A percentile compares a stretch with the other conserved stretches of the same genome.
phyloP scores from a whole-genome alignment of 257 asterid genomes.

The Schizonepeta tenuifolia region DNA sequence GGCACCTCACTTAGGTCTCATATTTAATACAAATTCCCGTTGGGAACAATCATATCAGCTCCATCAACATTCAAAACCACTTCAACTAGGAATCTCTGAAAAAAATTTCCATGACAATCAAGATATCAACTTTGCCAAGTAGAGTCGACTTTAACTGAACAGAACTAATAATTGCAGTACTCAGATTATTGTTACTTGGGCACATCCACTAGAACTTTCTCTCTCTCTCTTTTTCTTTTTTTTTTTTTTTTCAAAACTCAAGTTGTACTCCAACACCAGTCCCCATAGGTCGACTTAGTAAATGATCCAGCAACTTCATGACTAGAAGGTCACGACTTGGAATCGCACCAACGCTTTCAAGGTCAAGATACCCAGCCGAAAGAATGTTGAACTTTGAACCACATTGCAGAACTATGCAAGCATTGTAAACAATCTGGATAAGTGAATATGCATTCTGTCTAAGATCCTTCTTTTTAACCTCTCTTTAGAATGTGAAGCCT shows the following conservation, averaged over 20 bases:
- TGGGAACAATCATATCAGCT: conserved; percentile 27
- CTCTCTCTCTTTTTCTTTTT: background rate
- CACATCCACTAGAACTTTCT: conserved; percentile 20
- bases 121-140: conserved; percentile 11
- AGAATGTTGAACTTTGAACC: background rate
- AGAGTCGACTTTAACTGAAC: conserved; percentile 17
- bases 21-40: conserved; percentile 3
- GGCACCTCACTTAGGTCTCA: conserved; percentile 27
- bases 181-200: background rate
- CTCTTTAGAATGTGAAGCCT: conserved; percentile 14
- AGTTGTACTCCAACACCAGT: background rate
- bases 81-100: conserved; percentile 14
- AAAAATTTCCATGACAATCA: conserved; percentile 13
- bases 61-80: conserved; percentile 27
- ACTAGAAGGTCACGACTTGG: background rate
- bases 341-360: background rate
- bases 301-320: background rate
- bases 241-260: background rate
- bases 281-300: background rate
- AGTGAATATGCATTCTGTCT: conserved; percentile 12
- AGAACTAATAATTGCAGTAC: conserved; percentile 16
- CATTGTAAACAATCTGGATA: background rate
- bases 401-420: background rate
- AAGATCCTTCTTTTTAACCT: conserved; percentile 6
- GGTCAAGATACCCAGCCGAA: background rate